Evolutionary conservation across 2,329 filamentous ascomycete species (phyloP).

Genomic region (Claviceps digitariae): DNA sequence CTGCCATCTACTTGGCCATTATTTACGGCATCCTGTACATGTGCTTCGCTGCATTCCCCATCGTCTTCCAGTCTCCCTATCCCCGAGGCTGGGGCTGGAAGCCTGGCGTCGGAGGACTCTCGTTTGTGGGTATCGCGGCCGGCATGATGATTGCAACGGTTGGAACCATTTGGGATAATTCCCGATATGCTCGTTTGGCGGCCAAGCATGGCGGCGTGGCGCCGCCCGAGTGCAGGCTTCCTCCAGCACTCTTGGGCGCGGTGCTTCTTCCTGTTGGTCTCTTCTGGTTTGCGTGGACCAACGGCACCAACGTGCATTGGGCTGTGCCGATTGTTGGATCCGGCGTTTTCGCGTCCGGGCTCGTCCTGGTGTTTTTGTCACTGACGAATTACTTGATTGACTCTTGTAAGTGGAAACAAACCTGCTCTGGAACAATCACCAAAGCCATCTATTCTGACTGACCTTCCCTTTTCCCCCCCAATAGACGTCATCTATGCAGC

Average conservation of each 20-base stretch:
- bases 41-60: conserved; percentile 40
- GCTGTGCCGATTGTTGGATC: conserved; percentile 33
- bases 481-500: conserved; percentile 60
- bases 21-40: conserved; percentile 42
- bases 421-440: too few species aligned
- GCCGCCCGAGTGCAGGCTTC: conserved; percentile 49
- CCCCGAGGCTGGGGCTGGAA: conserved; percentile 37
- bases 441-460: background rate
- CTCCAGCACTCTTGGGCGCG: conserved; percentile 44
- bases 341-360: conserved; percentile 38
- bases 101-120: conserved; percentile 42
- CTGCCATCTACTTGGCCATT: conserved; percentile 51
- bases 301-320: conserved; percentile 41
- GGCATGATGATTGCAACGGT: conserved; percentile 45
- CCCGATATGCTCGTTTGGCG: conserved; percentile 33
- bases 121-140: conserved; percentile 51
- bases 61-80: conserved; percentile 40
- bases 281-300: conserved; percentile 56
- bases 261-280: conserved; percentile 44
- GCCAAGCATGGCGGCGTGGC: conserved; percentile 39
- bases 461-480: background rate
- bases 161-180: conserved; percentile 40
- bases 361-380: conserved; percentile 52
- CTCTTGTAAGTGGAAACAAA: conserved; percentile 24
- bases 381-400: conserved; percentile 57